Conservation (phyloP, 495 filamentous ascomycete species). For the Lepidopterella palustris region DNA sequence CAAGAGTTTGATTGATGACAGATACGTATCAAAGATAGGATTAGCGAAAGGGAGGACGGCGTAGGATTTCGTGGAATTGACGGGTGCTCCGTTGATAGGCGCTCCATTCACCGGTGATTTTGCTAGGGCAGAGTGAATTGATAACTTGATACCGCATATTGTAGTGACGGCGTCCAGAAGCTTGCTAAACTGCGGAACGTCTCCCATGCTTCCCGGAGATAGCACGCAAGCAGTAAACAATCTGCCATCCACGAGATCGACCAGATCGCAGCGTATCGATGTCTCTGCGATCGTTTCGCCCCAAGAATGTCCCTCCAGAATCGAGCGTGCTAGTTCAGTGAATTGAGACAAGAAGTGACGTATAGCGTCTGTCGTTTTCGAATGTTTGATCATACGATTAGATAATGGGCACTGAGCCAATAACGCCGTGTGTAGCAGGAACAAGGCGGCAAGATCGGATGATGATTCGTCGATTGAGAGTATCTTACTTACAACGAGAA, state of each 20-base stretch:
- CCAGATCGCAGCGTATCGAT: conserved; percentile 42
- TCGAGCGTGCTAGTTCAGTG: neutral
- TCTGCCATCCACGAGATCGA: conserved; percentile 61
- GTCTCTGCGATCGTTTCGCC: conserved; percentile 7
- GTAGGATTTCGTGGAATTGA: conserved; percentile 8
- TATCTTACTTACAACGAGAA: conserved; percentile 6
- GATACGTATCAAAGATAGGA: conserved; percentile 51
- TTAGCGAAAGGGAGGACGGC: conserved; percentile 56
- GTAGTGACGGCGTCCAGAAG: conserved; percentile 1
- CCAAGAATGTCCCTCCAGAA: conserved; percentile 8
- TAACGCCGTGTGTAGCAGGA: conserved; percentile 34
- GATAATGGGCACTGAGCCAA: conserved; percentile 31
- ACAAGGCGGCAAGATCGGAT: conserved; percentile 9
- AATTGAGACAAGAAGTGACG: conserved; percentile 25
- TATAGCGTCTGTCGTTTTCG: neutral
- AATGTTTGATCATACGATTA: conserved; percentile 20
- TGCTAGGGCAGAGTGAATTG: neutral
- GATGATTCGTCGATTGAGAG: neutral
- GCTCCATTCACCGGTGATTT: neutral
- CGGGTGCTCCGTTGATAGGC: neutral
- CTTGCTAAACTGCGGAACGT: conserved; percentile 5
- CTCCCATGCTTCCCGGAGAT: neutral
- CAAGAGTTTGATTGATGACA: conserved; percentile 47
- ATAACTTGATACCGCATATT: neutral
- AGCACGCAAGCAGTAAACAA: conserved; percentile 40